Conservation (phyloP, 2,329 filamentous ascomycete genomes). For the Sarocladiaceae sp. region DNA sequence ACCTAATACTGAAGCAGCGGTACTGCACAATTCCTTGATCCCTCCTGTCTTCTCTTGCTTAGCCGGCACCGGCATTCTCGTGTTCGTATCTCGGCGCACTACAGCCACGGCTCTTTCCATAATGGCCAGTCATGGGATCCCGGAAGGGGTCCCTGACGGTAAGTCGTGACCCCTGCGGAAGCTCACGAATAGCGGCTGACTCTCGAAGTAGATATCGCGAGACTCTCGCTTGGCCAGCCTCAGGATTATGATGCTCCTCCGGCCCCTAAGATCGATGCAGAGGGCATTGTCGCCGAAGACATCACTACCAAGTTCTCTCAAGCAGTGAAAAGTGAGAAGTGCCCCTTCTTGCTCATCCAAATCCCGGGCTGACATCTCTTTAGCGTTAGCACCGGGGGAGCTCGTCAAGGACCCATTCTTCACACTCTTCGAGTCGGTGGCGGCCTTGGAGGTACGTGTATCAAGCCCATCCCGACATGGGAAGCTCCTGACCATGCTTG, state of each 20-base stretch:
- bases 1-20: too few relatives aligned
- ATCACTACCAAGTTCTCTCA: slow-evolving; percentile 50
- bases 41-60: too few relatives aligned
- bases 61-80: too few relatives aligned
- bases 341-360: too few relatives aligned
- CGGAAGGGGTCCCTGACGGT: background rate
- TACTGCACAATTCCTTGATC: too few relatives aligned
- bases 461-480: background rate
- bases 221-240: slow-evolving; percentile 32
- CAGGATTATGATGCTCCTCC: slow-evolving; percentile 25
- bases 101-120: background rate
- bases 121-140: slow-evolving; percentile 1
- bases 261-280: slow-evolving; percentile 33
- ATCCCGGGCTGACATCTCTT: slow-evolving; percentile 18
- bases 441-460: slow-evolving; percentile 62
- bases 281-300: slow-evolving; percentile 49
- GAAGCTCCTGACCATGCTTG: background rate
- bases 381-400: slow-evolving; percentile 72
- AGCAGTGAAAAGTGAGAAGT: slow-evolving; percentile 44
- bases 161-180: background rate
- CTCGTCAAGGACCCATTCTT: slow-evolving; percentile 92
- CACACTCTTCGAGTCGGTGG: slow-evolving; percentile 89
- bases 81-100: background rate
- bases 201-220: slow-evolving; percentile 30
- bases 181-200: too few relatives aligned